phyloP scores from a whole-genome alignment of 2,329 filamentous ascomycete species.

The Helotiales sp. region DNA sequence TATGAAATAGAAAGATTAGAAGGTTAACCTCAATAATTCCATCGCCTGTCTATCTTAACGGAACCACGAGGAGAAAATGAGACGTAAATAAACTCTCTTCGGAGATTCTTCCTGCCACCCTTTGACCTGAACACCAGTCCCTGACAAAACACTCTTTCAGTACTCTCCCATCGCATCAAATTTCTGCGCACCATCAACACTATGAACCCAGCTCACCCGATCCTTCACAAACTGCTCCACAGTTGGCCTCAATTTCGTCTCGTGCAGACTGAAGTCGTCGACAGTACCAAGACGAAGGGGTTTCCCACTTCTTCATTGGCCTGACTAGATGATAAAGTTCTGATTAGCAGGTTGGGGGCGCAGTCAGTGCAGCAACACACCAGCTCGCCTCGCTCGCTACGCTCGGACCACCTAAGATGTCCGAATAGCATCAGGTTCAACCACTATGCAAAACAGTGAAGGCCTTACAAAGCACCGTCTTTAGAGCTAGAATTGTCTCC shows the following conservation, averaged over 20 bases:
- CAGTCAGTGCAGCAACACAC: neutral
- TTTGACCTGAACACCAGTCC: no score
- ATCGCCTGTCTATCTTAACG: no score
- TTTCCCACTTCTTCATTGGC: neutral
- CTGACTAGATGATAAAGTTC: neutral
- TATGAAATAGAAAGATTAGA: no score
- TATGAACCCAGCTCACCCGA: conserved; percentile 55
- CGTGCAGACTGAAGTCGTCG: conserved; percentile 63
- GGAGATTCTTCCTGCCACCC: no score
- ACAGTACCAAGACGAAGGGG: conserved; percentile 63
- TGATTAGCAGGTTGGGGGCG: neutral
- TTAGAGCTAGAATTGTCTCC: no score
- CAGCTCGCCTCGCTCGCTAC: neutral
- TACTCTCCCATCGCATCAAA: neutral
- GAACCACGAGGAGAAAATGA: no score
- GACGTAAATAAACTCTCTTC: no score
- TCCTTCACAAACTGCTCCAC: conserved; percentile 58
- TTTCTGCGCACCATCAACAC: conserved; percentile 42
- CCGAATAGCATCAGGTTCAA: neutral
- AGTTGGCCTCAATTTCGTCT: conserved; percentile 59
- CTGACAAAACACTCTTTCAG: neutral
- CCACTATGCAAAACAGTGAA: neutral
- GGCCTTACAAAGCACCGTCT: neutral
- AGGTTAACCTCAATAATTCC: no score
- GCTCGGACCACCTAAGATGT: neutral